Evolutionary conservation across 805 yeast genomes (phyloP), one percentile per base, ranked within the genome.

Genomic region (Kurtzmaniella cleridarum): DNA sequence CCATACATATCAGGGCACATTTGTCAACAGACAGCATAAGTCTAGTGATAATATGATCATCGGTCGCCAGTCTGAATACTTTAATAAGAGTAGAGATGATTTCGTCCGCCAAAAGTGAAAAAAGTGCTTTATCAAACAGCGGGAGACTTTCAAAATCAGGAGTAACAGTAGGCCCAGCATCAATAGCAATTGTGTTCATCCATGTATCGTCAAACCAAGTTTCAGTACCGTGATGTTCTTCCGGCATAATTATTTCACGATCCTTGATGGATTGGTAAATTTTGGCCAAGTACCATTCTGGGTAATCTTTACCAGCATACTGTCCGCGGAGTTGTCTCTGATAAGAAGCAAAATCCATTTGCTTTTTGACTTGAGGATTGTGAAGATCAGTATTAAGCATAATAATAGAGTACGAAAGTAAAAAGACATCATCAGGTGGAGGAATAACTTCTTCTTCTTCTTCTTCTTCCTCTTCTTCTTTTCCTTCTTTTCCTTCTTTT

Each of bases 221-320:
- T 15, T 88, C 85, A 9, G 89, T 86, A 12, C 91, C 93, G 55
- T 88, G 95, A 50, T 91, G 97, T 53, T 93, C 98, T 53, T 93
- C 98, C 0, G 98, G 98, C 90, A 95, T 86, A 35, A 93, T 87
- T 46, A 93, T 93, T 60, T 93, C 99, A 38, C 84, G 76, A 40
- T 82, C 86, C 44, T 78, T 74, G 40, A 93, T 90, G 1, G 95
- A 84, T 18, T 75, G 65, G 59, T 85, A 93, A 18, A 91, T 88
- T 46, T 76, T 84, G 43, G 81, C 79, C 44, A 91, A 67, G 54
- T 88, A 91, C 85, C 95, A 89, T 17, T 72, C 73, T 3, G 95
- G 91, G 64, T 85, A 90, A 60, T 90, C 93, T 28, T 75, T 72
- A 15, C 77, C 76, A 47, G 81, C 81, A 54, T 81, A 81, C 18